Evolutionary conservation across 1,139 yeast genomes (phyloP).

Genomic region (Hanseniaspora uvarum): DNA sequence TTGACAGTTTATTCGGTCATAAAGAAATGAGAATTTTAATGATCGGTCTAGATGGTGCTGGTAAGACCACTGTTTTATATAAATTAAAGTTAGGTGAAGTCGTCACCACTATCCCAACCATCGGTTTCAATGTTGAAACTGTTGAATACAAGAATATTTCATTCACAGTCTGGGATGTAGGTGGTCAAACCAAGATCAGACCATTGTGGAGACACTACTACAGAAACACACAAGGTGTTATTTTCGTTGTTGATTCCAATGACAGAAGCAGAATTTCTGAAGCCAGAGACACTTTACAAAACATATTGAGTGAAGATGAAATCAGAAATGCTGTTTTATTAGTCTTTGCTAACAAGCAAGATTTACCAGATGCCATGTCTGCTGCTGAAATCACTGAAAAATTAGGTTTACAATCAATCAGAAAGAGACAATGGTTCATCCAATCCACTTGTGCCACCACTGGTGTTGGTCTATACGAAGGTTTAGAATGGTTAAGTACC

Average conservation of each 20-base stretch:
- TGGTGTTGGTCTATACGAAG: slow-evolving; percentile 85
- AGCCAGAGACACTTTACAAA: slow-evolving; percentile 87
- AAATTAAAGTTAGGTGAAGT: slow-evolving; percentile 85
- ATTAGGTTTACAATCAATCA: slow-evolving; percentile 70
- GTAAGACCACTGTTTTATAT: slow-evolving; percentile 83
- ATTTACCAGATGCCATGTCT: slow-evolving; percentile 83
- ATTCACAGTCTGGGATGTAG: slow-evolving; percentile 94
- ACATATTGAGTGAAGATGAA: slow-evolving; percentile 90
- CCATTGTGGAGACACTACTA: slow-evolving; percentile 93
- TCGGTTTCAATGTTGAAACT: slow-evolving; percentile 90
- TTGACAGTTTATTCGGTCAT: slow-evolving; percentile 75
- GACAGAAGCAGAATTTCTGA: slow-evolving; percentile 89
- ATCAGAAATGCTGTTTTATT: slow-evolving; percentile 80
- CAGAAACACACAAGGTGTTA: slow-evolving; percentile 91
- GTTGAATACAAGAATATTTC: slow-evolving; percentile 91
- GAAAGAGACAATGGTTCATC: slow-evolving; percentile 85
- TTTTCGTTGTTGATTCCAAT: slow-evolving; percentile 85
- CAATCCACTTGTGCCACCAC: slow-evolving; percentile 84
- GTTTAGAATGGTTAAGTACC: slow-evolving; percentile 81
- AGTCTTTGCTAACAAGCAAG: slow-evolving; percentile 89
- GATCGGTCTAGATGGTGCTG: slow-evolving; percentile 92
- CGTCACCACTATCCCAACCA: slow-evolving; percentile 87
- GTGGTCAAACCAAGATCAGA: slow-evolving; percentile 94
- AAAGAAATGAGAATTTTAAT: slow-evolving; percentile 83
- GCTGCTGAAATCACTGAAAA: slow-evolving; percentile 83